Evolutionary conservation across 2,329 filamentous ascomycete species (phyloP).

Genomic region (Phyllosticta capitalensis): DNA sequence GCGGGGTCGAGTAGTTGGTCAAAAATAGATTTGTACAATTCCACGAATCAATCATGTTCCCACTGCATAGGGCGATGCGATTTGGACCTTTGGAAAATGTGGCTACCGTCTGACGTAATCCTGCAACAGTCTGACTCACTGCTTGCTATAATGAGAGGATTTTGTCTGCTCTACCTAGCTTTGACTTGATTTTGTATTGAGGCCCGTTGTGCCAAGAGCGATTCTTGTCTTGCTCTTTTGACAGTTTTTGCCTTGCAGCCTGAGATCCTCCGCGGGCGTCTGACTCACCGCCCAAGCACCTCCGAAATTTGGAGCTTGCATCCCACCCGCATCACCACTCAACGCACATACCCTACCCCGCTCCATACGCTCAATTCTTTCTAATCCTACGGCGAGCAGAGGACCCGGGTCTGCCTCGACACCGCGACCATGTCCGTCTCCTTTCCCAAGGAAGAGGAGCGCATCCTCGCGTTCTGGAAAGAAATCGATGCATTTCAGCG

Average conservation of each 20-base stretch:
- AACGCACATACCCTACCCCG: conserved; percentile 1
- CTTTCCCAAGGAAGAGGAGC: conserved; percentile 86
- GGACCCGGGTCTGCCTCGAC: not conserved
- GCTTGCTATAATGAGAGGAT: too few relatives aligned
- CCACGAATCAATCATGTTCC: not conserved
- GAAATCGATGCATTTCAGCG: conserved; percentile 86
- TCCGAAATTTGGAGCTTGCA: conserved; percentile 8
- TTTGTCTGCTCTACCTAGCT: too few relatives aligned
- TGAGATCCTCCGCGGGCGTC: not conserved
- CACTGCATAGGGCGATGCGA: not conserved
- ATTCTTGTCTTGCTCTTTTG: too few relatives aligned
- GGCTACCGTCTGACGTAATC: too few relatives aligned
- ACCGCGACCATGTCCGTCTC: conserved; percentile 9
- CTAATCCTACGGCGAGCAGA: conserved; percentile 7
- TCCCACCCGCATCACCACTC: conserved; percentile 8
- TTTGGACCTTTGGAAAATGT: not conserved
- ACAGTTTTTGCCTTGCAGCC: not conserved
- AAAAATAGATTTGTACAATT: not conserved
- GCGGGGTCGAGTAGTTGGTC: not conserved
- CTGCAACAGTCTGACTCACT: too few relatives aligned
- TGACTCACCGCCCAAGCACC: conserved; percentile 9
- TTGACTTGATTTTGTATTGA: too few relatives aligned
- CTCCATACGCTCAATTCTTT: not conserved
- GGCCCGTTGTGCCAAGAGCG: too few relatives aligned
- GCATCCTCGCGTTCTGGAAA: conserved; percentile 74